Evolutionary conservation across 768 basidiomycete genomes (phyloP).

Genomic region (Agaricus sinodeliciosus): DNA sequence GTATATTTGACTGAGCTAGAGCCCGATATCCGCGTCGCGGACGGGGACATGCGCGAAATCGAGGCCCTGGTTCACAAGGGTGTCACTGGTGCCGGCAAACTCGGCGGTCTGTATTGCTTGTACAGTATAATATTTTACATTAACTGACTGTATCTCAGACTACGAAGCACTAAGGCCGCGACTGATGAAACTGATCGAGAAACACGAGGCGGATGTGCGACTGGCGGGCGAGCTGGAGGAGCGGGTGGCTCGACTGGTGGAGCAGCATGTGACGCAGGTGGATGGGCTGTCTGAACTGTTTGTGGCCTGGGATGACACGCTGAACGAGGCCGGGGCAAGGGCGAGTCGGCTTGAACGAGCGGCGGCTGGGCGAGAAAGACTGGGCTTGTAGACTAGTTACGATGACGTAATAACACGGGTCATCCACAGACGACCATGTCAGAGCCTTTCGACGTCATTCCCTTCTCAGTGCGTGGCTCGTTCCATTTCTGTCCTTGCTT

Average conservation of each 20-base stretch:
- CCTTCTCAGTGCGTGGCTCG: constrained; percentile 56
- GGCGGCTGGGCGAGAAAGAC: no score
- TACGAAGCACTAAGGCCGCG: constrained; percentile 64
- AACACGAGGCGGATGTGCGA: constrained; percentile 52
- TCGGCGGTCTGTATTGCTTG: constrained; percentile 38
- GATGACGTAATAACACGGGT: neutral
- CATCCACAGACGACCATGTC: constrained; percentile 26
- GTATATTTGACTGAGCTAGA: constrained; percentile 76
- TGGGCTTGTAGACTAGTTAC: no score
- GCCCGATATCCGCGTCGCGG: constrained; percentile 74
- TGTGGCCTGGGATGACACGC: constrained; percentile 76
- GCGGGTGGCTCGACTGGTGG: constrained; percentile 58
- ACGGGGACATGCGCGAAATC: constrained; percentile 77
- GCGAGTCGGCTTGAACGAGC: constrained; percentile 49
- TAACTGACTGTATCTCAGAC: constrained; percentile 26
- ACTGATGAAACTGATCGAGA: constrained; percentile 49
- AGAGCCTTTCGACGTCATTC: constrained; percentile 84
- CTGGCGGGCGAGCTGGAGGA: constrained; percentile 57
- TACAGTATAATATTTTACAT: neutral
- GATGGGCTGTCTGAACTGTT: constrained; percentile 81
- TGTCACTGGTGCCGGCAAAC: constrained; percentile 64
- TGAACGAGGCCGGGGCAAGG: constrained; percentile 61
- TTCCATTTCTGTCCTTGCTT: constrained; percentile 5
- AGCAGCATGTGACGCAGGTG: constrained; percentile 68
- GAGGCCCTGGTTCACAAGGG: constrained; percentile 64